A percentile compares a stretch with the other conserved stretches of the same genome.
phyloP scores from a whole-genome alignment of 106 monocot species.

The Apostasia ramifera region DNA sequence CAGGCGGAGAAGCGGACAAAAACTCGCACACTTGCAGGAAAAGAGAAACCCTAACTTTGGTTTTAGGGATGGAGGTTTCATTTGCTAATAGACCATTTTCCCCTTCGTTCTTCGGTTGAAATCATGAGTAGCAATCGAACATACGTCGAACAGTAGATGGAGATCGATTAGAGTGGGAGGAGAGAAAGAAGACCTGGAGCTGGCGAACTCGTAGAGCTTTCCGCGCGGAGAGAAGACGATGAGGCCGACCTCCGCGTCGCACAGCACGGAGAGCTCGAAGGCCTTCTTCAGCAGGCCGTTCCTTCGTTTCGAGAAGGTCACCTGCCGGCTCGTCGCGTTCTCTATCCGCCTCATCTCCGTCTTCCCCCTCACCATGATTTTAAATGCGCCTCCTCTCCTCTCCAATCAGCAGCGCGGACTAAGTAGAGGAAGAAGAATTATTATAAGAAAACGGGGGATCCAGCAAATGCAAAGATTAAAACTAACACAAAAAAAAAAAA shows the following conservation, averaged over 20 bases:
- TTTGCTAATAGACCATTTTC: no score
- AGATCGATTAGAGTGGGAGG: neutral
- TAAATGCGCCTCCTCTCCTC: no score
- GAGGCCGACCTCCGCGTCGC: conserved; percentile 3
- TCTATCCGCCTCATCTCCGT: conserved; percentile 13
- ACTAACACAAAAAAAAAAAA: neutral
- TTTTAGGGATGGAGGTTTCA: no score
- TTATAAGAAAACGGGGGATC: no score
- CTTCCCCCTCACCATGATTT: conserved; percentile 3
- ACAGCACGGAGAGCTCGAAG: conserved; percentile 9
- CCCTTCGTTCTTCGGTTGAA: no score
- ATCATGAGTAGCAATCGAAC: no score
- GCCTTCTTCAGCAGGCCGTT: conserved; percentile 4
- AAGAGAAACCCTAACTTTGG: no score
- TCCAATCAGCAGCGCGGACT: neutral
- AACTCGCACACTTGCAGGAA: no score
- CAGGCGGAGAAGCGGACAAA: no score
- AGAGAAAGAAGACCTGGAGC: neutral
- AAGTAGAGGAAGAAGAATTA: neutral
- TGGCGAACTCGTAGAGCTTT: conserved; percentile 6
- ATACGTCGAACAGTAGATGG: no score
- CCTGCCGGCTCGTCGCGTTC: conserved; percentile 6
- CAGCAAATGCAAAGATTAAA: neutral
- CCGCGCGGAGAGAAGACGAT: conserved; percentile 8
- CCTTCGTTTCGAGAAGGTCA: conserved; percentile 1